Conservation (phyloP, 2,329 filamentous ascomycete species). For the Chaetothyriales sp. region DNA sequence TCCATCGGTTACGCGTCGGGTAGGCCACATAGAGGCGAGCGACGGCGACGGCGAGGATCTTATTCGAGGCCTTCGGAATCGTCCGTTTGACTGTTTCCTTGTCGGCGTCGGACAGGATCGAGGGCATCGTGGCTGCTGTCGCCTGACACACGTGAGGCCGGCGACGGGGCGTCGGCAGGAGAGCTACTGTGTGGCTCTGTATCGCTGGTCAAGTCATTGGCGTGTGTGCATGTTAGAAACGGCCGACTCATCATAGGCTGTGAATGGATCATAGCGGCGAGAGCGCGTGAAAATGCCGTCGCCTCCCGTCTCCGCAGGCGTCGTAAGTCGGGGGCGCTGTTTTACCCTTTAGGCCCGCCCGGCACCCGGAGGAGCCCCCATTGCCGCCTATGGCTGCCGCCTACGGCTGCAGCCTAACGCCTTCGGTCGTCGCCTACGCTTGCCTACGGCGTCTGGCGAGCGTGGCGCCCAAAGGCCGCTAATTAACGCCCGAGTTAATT, state of each 20-base stretch:
- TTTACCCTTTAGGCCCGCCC: no score
- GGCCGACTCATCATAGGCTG: background rate
- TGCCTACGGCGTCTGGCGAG: background rate
- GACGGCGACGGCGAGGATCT: conserved; percentile 91
- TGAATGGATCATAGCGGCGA: background rate
- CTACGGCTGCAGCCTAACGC: no score
- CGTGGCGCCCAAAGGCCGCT: no score
- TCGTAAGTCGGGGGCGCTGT: background rate
- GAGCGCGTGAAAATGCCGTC: background rate
- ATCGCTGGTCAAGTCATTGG: background rate
- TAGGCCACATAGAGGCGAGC: conserved; percentile 88
- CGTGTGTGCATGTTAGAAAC: background rate
- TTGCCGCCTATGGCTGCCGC: conserved; percentile 13
- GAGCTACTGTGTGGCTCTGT: background rate
- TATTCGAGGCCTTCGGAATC: conserved; percentile 88
- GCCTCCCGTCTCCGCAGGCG: no score
- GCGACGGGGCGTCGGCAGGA: background rate
- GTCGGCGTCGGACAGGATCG: conserved; percentile 76
- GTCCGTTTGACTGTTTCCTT: conserved; percentile 92
- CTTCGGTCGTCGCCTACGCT: no score
- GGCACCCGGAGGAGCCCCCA: background rate
- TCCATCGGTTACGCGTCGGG: conserved; percentile 77
- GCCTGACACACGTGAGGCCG: conserved; percentile 2
- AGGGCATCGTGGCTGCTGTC: conserved; percentile 33
- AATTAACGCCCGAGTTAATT: no score